Conservation (phyloP, 441 rosid genomes). For the Arabidopsis lyrata region DNA sequence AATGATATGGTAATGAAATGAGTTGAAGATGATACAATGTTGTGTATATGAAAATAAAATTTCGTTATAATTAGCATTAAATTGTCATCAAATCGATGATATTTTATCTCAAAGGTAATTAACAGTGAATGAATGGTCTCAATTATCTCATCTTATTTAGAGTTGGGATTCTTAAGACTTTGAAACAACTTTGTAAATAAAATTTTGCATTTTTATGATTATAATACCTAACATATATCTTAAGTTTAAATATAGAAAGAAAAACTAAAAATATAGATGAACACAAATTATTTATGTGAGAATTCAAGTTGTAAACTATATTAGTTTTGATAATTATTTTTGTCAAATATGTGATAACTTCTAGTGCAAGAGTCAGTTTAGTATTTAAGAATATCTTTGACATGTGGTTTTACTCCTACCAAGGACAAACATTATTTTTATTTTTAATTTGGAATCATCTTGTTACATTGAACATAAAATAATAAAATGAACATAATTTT, state of each 20-base stretch:
- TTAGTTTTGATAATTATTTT: not conserved
- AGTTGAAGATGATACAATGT: not conserved
- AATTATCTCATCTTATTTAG: not conserved
- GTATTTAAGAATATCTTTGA: not conserved
- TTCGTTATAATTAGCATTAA: not conserved
- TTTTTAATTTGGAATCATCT: not conserved
- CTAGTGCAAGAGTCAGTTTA: not conserved
- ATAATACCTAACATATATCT: not conserved
- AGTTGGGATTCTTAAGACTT: not conserved
- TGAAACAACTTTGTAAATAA: not conserved
- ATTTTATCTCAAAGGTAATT: not conserved
- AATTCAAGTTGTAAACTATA: not conserved
- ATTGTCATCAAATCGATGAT: too few relatives aligned
- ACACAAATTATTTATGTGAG: not conserved
- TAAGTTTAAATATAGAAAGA: too few relatives aligned
- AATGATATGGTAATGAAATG: not conserved
- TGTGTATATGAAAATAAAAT: not conserved
- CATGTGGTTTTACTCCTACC: not conserved
- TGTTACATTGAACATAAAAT: not conserved
- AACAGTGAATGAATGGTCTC: not conserved
- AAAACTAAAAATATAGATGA: not conserved
- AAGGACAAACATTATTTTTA: not conserved
- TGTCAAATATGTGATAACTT: not conserved
- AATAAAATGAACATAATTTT: too few relatives aligned
- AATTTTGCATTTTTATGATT: too few relatives aligned